A percentile compares a stretch with the other conserved stretches of the same genome.
Evolutionary conservation across 1,284 basidiomycete genomes (phyloP).

Genomic region (Microbotryomycetes sp.): DNA sequence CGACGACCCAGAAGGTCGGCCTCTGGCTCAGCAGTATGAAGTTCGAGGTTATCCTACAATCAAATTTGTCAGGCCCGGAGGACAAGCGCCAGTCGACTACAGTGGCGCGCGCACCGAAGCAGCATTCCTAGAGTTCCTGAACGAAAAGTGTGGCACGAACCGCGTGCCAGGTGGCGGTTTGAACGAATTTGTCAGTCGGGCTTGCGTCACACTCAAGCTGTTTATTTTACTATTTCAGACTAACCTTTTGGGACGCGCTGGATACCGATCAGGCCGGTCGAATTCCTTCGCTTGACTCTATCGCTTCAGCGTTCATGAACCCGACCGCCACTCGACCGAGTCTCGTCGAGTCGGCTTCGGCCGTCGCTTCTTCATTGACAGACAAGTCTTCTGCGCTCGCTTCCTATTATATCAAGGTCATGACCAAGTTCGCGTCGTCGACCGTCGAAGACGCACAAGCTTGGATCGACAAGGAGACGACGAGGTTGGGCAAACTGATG

Average conservation of each 20-base stretch:
- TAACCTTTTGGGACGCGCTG: too few species aligned
- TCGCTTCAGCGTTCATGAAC: conserved; percentile 69
- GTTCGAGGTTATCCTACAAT: conserved; percentile 47
- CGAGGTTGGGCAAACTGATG: conserved; percentile 58
- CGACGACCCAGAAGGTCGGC: conserved; percentile 71
- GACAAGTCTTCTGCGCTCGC: conserved; percentile 44
- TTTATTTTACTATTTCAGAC: too few species aligned
- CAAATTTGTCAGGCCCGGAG: conserved; percentile 40
- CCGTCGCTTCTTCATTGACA: conserved; percentile 37
- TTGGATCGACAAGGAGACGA: conserved; percentile 80
- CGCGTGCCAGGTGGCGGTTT: conserved; percentile 75
- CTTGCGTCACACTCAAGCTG: background rate
- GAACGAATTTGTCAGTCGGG: conserved; percentile 56
- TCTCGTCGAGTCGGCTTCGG: conserved; percentile 52
- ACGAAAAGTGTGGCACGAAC: conserved; percentile 80
- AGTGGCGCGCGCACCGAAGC: conserved; percentile 48
- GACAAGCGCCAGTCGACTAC: conserved; percentile 37
- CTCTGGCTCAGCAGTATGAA: conserved; percentile 64
- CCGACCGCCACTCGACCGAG: conserved; percentile 53
- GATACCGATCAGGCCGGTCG: conserved; percentile 90
- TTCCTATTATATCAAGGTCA: conserved; percentile 81
- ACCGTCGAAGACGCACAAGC: conserved; percentile 55
- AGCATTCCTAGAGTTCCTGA: conserved; percentile 51
- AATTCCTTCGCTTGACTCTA: conserved; percentile 63
- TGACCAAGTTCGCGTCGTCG: conserved; percentile 64